Evolutionary conservation across 2,329 filamentous ascomycete genomes (phyloP), one percentile per base, ranked within the genome.

Genomic region (Mariannaea elegans): DNA sequence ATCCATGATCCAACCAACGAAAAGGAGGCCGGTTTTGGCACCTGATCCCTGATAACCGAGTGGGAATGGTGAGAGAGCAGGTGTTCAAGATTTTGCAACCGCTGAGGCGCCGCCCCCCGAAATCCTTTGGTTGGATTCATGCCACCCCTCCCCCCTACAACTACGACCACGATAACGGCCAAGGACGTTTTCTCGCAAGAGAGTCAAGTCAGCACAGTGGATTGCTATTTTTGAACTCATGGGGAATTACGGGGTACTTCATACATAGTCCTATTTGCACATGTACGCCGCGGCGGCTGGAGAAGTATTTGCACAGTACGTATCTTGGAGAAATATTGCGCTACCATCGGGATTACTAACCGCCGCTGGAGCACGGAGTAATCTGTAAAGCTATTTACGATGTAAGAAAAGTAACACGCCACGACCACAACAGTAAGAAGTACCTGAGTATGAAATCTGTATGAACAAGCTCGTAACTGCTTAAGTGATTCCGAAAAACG

Each of bases 181-280:
- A 12, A 31, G 27, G 12, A 31, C 27, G 12, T 31, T 12, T 31
- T 31, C 27, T 31, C 27, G 7, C 27, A 7, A 31, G 27, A 7
- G 27, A 31, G 27, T 31, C 7, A 16, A 21, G 14, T 27, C 32
- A 29, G 46, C 24, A 14, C 21, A 36, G 39, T 29, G 19, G 31
- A 31, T 24, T 38, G 41, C 51, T 54, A 54, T 54, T 54, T 54
- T 47, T 46, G 51, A 46, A 46, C 41, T 24, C 51, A n/a, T 31
- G 27, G 39, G 21, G 31, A 21, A 13, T 23, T 16, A 18, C 36
- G 24, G 9, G 9, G 9, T 5, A 27, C 24, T 27, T n/a, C n/a
- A n/a, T n/a, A n/a, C n/a, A n/a, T n/a, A n/a, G n/a, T n/a, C n/a
- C n/a, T n/a, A n/a, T n/a, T n/a, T n/a, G n/a, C n/a, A n/a, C n/a